Base-by-base conservation (phyloP, 1,284 basidiomycete species). In the Leccinum variabile region DNA sequence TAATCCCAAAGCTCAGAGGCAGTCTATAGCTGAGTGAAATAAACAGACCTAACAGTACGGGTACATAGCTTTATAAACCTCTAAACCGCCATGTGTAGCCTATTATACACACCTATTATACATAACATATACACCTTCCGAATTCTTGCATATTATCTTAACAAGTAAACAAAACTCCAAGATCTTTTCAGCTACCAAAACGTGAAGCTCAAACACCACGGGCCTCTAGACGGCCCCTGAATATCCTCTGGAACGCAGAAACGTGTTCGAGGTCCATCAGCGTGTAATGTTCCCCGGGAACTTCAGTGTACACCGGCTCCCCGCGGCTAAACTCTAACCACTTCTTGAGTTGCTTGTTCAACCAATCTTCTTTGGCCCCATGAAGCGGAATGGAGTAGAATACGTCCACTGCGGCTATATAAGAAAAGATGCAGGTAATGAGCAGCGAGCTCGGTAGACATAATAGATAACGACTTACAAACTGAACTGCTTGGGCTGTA, bases 201-300 rank as follows among this genome's bases (percentile, higher is more conserved):
- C 25, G 16, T 16, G 14, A 52, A 28, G 16, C 25, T 25, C 49
- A 28, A 28, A 28, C 25, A 9, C 49, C 22, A 52, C 1, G 71
- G 22, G 44, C 72, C 32, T 73, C 71, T 11, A 74, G 72, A 54
- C 68, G 66, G 28, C 4, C 62, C 9, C 75, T 66, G 63, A 74
- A 75, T 57, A 76, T 73, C 62, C 69, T 74, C 63, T 74, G 75
- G 70, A 74, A 75, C 2, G 60, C 64, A 3, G 73, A 70, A 10
- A 74, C 75, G 30, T 76, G 72, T 52, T 76, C 73, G 54, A 72
- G 70, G 63, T 76, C 70, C 75, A 74, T 76, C 35, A 74, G 68
- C 5, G 72, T 76, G 60, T 74, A 73, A 59, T 74, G 72, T 8
- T 69, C 70, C 55, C 72, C 75, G 0, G 75, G 75, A 2, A 76